Evolutionary conservation across 192 early-diverging fungal species (phyloP).

Genomic region (Dimargaris xerosporica): DNA sequence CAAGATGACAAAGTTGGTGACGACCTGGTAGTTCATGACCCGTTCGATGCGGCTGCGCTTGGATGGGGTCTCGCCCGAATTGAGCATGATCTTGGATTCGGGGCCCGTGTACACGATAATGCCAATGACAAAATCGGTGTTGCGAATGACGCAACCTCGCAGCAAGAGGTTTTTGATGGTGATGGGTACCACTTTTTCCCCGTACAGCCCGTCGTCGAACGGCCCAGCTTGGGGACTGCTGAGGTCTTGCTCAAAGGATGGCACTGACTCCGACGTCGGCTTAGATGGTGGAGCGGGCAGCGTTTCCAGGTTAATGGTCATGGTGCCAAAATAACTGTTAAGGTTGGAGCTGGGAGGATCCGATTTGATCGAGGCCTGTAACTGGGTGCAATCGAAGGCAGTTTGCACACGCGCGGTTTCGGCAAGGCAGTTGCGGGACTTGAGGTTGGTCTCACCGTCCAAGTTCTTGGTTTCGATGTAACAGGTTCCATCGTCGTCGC

Average conservation of each 20-base stretch:
- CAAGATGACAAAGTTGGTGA: constrained; percentile 37
- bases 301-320: constrained; percentile 21
- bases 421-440: constrained; percentile 51
- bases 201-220: too few relatives aligned
- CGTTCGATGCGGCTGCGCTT: constrained; percentile 82
- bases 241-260: constrained; percentile 15
- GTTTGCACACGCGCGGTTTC: constrained; percentile 51
- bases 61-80: constrained; percentile 75
- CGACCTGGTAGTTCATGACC: constrained; percentile 60
- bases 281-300: constrained; percentile 12
- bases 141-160: constrained; percentile 75
- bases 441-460: constrained; percentile 97
- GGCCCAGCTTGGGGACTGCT: constrained; percentile 12
- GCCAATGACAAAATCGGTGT: constrained; percentile 83
- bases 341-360: constrained; percentile 68
- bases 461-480: constrained; percentile 91
- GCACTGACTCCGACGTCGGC: background rate
- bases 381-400: constrained; percentile 55
- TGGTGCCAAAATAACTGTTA: constrained; percentile 56
- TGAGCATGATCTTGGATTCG: constrained; percentile 85
- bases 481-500: constrained; percentile 57
- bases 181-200: constrained; percentile 38
- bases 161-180: constrained; percentile 70
- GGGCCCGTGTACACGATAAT: constrained; percentile 69
- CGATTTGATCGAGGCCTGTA: constrained; percentile 48